Conservation (phyloP, 164 flowering plant genomes). For the Pachysandra terminalis region DNA sequence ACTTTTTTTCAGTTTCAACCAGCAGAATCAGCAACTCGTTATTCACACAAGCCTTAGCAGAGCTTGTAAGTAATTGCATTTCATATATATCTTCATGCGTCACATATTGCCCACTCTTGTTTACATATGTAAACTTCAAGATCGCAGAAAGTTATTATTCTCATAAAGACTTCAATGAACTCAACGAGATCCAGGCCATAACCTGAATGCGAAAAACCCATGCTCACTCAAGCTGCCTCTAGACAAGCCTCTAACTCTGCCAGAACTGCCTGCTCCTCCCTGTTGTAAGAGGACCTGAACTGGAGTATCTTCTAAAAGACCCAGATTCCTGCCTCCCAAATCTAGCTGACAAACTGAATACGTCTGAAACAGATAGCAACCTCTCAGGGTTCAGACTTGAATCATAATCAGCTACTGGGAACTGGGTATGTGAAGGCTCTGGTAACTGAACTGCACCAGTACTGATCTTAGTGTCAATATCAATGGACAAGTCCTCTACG, state of each 20-base stretch:
- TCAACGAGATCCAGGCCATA: constrained; percentile 20
- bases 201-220: constrained; percentile 34
- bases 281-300: constrained; percentile 65
- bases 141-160: background rate
- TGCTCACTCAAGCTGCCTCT: constrained; percentile 65
- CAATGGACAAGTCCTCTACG: constrained; percentile 44
- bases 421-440: constrained; percentile 26
- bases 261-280: constrained; percentile 43
- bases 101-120: background rate
- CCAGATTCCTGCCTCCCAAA: constrained; percentile 37
- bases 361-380: constrained; percentile 48
- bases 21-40: background rate
- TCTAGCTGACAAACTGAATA: constrained; percentile 44
- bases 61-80: background rate
- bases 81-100: background rate
- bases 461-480: constrained; percentile 32
- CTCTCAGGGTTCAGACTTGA: constrained; percentile 40
- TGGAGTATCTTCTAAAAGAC: constrained; percentile 64
- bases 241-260: constrained; percentile 45
- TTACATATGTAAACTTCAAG: background rate
- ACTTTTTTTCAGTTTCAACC: no score
- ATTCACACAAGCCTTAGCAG: background rate
- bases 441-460: constrained; percentile 33
- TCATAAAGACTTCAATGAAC: background rate
- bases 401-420: constrained; percentile 25